These are phyloP conservation scores for Curvularia sp. DNA, from an alignment of 2,329 filamentous ascomycete species.

Conservation along the genomic window DNA sequence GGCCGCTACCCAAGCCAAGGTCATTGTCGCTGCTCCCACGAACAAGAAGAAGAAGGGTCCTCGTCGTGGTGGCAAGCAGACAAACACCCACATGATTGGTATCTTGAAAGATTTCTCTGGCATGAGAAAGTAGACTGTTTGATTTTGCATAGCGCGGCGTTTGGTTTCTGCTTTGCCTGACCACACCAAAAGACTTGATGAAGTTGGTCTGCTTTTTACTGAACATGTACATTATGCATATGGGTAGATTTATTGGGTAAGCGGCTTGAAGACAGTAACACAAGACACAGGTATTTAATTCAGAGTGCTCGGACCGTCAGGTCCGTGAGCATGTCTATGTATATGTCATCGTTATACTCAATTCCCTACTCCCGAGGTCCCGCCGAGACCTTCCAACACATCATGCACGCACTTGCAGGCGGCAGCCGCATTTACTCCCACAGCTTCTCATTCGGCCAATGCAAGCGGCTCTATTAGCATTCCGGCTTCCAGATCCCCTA, in stretches of 20 bases:
- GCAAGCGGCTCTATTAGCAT: too few relatives aligned
- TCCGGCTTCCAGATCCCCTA: too few relatives aligned
- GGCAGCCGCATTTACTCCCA: too few relatives aligned
- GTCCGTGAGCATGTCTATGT: background rate
- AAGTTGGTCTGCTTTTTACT: background rate
- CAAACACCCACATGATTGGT: constrained; percentile 85
- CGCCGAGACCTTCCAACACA: background rate
- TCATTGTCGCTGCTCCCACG: constrained; percentile 62
- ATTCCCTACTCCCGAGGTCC: background rate
- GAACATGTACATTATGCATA: constrained; percentile 2
- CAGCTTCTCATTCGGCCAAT: too few relatives aligned
- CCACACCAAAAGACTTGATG: background rate
- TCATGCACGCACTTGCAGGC: too few relatives aligned
- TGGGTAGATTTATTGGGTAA: background rate
- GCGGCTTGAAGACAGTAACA: background rate
- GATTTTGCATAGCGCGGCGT: constrained; percentile 46
- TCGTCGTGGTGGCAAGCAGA: constrained; percentile 78
- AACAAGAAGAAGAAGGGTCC: constrained; percentile 79
- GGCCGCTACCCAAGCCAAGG: constrained; percentile 82
- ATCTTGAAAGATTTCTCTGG: constrained; percentile 77
- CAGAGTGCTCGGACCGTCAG: too few relatives aligned
- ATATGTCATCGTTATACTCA: background rate
- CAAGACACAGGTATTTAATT: background rate
- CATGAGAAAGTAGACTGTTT: constrained; percentile 45
- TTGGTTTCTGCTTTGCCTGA: constrained; percentile 13